Conservation (phyloP, 1,284 basidiomycete genomes). For the Ustilago lituana region DNA sequence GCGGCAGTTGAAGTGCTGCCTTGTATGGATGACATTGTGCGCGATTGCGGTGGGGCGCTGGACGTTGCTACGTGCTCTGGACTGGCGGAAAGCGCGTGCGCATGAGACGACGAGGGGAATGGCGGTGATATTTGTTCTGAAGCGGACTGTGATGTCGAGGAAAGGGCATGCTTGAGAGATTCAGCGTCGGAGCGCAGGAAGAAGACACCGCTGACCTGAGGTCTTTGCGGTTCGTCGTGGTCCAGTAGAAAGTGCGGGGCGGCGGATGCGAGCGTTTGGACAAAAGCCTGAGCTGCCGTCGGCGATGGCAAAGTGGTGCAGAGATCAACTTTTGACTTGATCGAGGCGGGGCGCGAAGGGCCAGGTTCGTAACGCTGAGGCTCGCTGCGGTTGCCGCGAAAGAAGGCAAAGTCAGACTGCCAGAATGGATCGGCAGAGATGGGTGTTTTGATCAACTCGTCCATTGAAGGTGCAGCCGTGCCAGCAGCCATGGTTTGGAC, state of each 20-base stretch:
- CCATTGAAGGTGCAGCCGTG: constrained; percentile 18
- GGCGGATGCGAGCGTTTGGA: constrained; percentile 3
- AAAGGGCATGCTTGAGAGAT: constrained; percentile 8
- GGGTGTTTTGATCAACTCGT: constrained; percentile 23
- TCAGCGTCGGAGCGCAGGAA: constrained; percentile 19
- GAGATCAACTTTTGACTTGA: constrained; percentile 9
- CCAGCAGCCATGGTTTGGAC: constrained; percentile 31
- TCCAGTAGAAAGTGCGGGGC: not conserved
- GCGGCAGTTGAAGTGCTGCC: not conserved
- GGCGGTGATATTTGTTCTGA: not conserved
- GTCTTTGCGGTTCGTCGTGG: not conserved
- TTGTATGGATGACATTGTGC: not conserved
- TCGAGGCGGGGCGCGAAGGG: constrained; percentile 13
- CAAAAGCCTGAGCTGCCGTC: constrained; percentile 3
- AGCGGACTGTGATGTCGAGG: not conserved
- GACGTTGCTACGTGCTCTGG: constrained; percentile 1
- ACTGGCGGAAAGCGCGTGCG: constrained; percentile 2
- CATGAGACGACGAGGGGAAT: not conserved
- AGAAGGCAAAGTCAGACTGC: constrained; percentile 5
- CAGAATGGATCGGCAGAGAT: constrained; percentile 20
- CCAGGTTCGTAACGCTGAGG: constrained; percentile 1
- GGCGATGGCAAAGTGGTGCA: constrained; percentile 14
- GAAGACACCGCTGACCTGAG: not conserved
- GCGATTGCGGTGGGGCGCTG: not conserved
- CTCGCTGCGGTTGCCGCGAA: not conserved